Conservation (phyloP, 2,329 filamentous ascomycete genomes). For the Zasmidium cellare region DNA sequence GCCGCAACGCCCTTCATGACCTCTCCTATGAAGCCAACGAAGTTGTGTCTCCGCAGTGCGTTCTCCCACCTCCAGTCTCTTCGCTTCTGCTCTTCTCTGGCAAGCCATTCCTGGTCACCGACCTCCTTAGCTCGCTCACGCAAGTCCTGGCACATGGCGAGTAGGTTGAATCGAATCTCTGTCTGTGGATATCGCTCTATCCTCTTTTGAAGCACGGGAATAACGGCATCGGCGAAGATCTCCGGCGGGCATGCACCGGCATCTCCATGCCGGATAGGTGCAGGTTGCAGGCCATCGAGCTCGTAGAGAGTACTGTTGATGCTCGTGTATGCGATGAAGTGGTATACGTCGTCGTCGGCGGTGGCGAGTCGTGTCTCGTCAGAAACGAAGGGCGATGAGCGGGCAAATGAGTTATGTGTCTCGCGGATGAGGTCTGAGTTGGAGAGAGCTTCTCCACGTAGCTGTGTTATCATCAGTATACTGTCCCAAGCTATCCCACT, state of each 20-base stretch:
- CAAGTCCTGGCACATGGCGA: conserved; percentile 87
- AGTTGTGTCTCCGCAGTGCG: conserved; percentile 86
- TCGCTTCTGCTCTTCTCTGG: conserved; percentile 79
- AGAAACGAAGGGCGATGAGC: conserved; percentile 86
- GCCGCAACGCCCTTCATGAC: conserved; percentile 82
- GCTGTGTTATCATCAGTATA: conserved; percentile 40
- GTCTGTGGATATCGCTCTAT: conserved; percentile 80
- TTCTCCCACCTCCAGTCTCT: conserved; percentile 94
- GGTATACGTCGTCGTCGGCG: conserved; percentile 88
- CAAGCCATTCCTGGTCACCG: conserved; percentile 76
- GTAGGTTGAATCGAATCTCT: conserved; percentile 93
- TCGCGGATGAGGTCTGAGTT: conserved; percentile 61
- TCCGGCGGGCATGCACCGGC: conserved; percentile 65
- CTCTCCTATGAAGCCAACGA: conserved; percentile 92
- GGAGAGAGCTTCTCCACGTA: conserved; percentile 69
- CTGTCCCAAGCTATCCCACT: neutral
- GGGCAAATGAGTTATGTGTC: conserved; percentile 88
- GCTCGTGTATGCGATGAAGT: conserved; percentile 93
- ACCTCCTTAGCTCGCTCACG: conserved; percentile 74
- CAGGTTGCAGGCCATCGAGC: conserved; percentile 89
- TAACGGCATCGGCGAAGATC: conserved; percentile 76
- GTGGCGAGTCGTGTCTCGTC: conserved; percentile 74
- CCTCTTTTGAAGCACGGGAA: conserved; percentile 81
- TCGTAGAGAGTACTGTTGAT: conserved; percentile 83
- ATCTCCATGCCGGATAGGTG: conserved; percentile 82